These are phyloP conservation scores for Sarocladiaceae sp. DNA, from an alignment of 2,329 filamentous ascomycete genomes.

Conservation along the genomic window DNA sequence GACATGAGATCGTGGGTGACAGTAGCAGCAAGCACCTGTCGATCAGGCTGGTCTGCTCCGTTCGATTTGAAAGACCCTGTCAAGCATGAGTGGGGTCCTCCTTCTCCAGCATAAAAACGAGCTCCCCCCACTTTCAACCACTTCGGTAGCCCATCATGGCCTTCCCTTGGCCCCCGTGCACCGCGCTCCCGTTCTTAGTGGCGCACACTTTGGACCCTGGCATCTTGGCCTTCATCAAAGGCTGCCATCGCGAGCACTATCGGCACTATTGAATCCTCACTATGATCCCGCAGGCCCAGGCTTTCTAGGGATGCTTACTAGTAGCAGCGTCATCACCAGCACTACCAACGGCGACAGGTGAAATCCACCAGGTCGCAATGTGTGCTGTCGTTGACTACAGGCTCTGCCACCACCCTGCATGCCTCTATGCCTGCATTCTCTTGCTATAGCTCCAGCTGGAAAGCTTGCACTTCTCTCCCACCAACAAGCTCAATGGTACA, in stretches of 20 bases:
- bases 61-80: no score
- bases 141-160: constrained; percentile 25
- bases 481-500: constrained; percentile 1
- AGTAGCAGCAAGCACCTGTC: no score
- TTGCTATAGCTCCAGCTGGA: not conserved
- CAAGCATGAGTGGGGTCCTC: not conserved
- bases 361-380: no score
- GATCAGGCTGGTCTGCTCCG: no score
- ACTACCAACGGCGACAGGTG: no score
- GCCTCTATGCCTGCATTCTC: not conserved
- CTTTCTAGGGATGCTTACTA: not conserved
- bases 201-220: constrained; percentile 20
- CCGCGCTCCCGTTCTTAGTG: constrained; percentile 24
- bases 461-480: not conserved
- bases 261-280: not conserved
- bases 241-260: not conserved
- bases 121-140: constrained; percentile 10
- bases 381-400: no score
- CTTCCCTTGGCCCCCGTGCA: constrained; percentile 25
- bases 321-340: not conserved
- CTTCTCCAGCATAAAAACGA: no score
- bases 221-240: constrained; percentile 13
- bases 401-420: not conserved
- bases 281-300: no score
- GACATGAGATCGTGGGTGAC: no score